Percentiles rank a stretch among this genome's conserved stretches.
Conservation (phyloP, 2,329 filamentous ascomycete species). For the Epichloe scottii region DNA sequence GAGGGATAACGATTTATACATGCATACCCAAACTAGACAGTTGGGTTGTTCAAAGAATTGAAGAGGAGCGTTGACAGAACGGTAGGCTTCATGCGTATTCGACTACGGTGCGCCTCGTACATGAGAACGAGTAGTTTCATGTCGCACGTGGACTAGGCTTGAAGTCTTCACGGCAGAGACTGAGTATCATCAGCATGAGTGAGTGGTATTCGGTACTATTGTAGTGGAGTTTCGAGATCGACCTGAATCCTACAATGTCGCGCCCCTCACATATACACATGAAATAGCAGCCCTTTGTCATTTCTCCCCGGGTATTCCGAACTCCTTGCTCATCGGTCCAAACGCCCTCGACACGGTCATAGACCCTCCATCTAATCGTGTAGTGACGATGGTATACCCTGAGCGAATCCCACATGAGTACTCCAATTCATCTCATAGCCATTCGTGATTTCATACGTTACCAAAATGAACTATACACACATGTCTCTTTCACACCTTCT, state of each 20-base stretch:
- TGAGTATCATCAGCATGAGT: neutral
- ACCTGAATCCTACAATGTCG: neutral
- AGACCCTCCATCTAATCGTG: no score
- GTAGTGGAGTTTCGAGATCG: neutral
- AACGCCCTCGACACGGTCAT: no score
- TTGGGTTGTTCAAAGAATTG: neutral
- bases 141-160: no score
- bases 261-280: neutral
- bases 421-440: neutral
- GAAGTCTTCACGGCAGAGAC: no score
- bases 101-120: no score
- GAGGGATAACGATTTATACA: neutral
- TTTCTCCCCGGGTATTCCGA: neutral
- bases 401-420: no score
- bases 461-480: no score
- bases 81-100: no score
- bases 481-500: neutral
- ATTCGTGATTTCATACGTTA: neutral
- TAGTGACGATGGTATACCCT: no score
- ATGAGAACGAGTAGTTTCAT: no score
- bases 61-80: neutral
- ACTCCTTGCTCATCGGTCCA: neutral
- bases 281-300: neutral
- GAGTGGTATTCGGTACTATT: neutral
- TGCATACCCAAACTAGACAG: neutral